Conservation (phyloP, 2,329 filamentous ascomycete genomes). For the Sclerotinia nivalis region DNA sequence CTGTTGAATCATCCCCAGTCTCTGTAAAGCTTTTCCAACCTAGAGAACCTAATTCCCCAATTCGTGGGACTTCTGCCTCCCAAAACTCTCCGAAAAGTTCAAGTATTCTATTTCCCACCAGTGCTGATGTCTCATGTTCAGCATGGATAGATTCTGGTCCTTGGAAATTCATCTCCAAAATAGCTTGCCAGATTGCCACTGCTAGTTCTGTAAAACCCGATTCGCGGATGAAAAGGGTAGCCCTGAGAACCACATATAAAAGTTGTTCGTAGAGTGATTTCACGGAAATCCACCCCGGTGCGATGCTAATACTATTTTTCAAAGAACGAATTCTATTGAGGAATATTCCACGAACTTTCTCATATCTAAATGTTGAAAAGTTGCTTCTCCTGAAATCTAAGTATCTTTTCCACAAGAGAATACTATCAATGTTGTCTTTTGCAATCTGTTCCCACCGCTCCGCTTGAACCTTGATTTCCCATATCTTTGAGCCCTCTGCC, state of each 20-base stretch:
- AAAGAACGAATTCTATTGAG: conserved; percentile 57
- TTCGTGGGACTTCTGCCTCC: conserved; percentile 78
- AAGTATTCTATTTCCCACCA: conserved; percentile 26
- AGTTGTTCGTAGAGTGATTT: conserved; percentile 44
- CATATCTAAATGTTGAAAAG: conserved; percentile 66
- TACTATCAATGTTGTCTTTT: conserved; percentile 55
- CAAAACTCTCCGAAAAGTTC: conserved; percentile 71
- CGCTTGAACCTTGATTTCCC: conserved; percentile 63
- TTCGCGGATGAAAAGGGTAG: conserved; percentile 73
- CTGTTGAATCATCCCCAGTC: conserved; percentile 31
- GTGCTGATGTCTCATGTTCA: conserved; percentile 18
- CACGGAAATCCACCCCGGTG: neutral
- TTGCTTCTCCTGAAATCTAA: conserved; percentile 72
- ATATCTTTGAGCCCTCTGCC: conserved; percentile 71
- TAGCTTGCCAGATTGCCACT: conserved; percentile 78
- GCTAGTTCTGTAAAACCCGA: conserved; percentile 77
- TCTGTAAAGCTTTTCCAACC: conserved; percentile 66
- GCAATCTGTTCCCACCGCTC: conserved; percentile 67
- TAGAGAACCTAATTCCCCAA: conserved; percentile 70
- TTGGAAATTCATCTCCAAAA: conserved; percentile 71
- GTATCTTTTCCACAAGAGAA: conserved; percentile 71
- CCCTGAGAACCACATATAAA: conserved; percentile 71
- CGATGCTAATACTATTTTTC: conserved; percentile 30
- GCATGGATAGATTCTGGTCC: conserved; percentile 46
- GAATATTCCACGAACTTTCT: conserved; percentile 62